A percentile compares a stretch with the other conserved stretches of the same genome.
These are phyloP conservation scores for Chamaenerion angustifolium DNA, from an alignment of 345 rosid genomes.

Conservation along the genomic window DNA sequence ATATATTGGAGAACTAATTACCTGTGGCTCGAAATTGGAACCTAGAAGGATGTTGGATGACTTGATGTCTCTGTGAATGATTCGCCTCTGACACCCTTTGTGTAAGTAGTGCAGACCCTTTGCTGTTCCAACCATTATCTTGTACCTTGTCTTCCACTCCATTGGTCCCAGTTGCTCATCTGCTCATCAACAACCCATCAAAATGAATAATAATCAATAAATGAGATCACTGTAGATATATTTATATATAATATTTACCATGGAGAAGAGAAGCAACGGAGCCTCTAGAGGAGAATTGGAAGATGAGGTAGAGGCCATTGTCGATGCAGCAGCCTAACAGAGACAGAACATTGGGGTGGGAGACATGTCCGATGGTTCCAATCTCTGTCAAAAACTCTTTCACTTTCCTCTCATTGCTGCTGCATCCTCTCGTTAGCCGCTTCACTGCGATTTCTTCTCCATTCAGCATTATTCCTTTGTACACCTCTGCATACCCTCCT, in stretches of 20 bases:
- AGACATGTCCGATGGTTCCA: conserved; percentile 87
- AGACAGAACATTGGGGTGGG: conserved; percentile 64
- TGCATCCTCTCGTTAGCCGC: conserved; percentile 49
- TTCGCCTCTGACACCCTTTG: conserved; percentile 82
- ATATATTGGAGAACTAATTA: too few species aligned
- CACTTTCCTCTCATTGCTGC: conserved; percentile 72
- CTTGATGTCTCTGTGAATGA: conserved; percentile 91
- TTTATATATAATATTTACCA: too few species aligned
- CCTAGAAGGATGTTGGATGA: conserved; percentile 78
- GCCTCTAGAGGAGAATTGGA: conserved; percentile 76
- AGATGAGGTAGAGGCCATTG: conserved; percentile 78
- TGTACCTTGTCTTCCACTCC: conserved; percentile 72
- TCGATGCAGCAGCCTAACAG: conserved; percentile 83
- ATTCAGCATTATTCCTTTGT: conserved; percentile 37
- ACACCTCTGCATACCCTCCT: conserved; percentile 94
- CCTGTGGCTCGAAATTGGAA: conserved; percentile 70
- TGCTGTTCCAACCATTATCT: conserved; percentile 71
- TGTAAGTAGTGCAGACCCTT: conserved; percentile 82
- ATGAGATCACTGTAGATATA: too few species aligned
- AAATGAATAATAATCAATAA: too few species aligned
- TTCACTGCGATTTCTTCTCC: conserved; percentile 80
- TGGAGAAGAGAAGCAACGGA: conserved; percentile 87
- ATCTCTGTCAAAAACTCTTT: conserved; percentile 86
- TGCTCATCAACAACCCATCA: conserved; percentile 11
- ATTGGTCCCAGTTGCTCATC: conserved; percentile 34